Conservation (phyloP, 768 basidiomycete species). For the Tulasnella sp. region DNA sequence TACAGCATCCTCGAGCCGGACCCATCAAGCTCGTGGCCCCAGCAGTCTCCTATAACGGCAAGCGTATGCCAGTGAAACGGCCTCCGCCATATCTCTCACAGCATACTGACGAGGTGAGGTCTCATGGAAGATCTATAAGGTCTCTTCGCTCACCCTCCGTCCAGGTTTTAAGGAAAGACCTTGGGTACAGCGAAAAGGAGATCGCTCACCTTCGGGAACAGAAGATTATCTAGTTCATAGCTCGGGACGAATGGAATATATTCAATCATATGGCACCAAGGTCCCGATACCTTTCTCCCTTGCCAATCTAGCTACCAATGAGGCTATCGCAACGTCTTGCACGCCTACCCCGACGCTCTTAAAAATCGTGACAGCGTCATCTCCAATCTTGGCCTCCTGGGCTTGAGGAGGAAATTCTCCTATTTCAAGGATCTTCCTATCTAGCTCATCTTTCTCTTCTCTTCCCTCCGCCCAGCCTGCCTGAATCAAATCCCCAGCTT, state of each 20-base stretch:
- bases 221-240: slow-evolving; percentile 11
- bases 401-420: slow-evolving; percentile 49
- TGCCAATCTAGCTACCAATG: slow-evolving; percentile 61
- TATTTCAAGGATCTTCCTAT: slow-evolving; percentile 56
- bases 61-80: slow-evolving; percentile 64
- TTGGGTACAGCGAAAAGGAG: slow-evolving; percentile 11
- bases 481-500: slow-evolving; percentile 76
- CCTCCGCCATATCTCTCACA: slow-evolving; percentile 87
- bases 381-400: slow-evolving; percentile 24
- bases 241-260: neutral
- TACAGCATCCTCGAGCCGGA: slow-evolving; percentile 65
- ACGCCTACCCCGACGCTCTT: slow-evolving; percentile 83
- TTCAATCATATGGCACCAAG: neutral
- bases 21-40: slow-evolving; percentile 76
- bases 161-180: slow-evolving; percentile 14
- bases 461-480: neutral
- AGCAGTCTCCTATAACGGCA: slow-evolving; percentile 75
- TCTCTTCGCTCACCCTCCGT: neutral
- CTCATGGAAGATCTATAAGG: no score
- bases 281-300: slow-evolving; percentile 51
- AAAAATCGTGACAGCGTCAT: slow-evolving; percentile 62
- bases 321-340: slow-evolving; percentile 83
- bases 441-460: slow-evolving; percentile 33
- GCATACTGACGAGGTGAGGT: slow-evolving; percentile 70
- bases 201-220: slow-evolving; percentile 7